Percentiles rank a stretch among this genome's conserved stretches.
phyloP scores from a whole-genome alignment of 2,329 filamentous ascomycete genomes.

The Colletotrichum liriopes region DNA sequence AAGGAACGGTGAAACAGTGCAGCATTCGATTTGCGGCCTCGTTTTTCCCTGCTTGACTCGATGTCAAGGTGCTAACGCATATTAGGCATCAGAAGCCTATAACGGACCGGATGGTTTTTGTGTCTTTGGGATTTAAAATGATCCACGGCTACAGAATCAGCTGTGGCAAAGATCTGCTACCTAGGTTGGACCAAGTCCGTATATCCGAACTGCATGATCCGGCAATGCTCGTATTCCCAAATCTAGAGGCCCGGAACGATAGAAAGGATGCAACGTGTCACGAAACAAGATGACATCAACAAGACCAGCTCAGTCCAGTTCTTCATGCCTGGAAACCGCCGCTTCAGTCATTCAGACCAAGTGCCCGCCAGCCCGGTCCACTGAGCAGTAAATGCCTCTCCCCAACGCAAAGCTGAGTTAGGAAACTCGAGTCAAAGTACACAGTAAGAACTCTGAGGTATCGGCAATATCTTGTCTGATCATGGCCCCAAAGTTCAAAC shows the following conservation, averaged over 20 bases:
- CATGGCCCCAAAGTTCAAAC: slow-evolving; percentile 28
- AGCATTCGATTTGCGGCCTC: neutral
- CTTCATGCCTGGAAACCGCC: neutral
- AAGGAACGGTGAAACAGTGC: neutral
- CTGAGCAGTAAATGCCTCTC: slow-evolving; percentile 26
- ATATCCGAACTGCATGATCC: neutral
- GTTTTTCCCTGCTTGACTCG: neutral
- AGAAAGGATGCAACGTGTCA: slow-evolving; percentile 5
- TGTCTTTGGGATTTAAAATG: neutral
- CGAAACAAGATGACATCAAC: slow-evolving; percentile 10
- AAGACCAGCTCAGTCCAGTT: slow-evolving; percentile 11
- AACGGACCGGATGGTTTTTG: neutral
- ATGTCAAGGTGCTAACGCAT: neutral
- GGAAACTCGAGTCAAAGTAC: slow-evolving; percentile 7
- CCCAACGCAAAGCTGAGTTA: neutral
- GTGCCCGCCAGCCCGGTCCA: neutral
- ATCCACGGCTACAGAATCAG: neutral
- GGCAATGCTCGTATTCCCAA: neutral
- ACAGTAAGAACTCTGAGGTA: slow-evolving; percentile 21
- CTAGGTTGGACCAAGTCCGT: neutral
- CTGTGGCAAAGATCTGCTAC: neutral
- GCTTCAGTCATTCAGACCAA: neutral
- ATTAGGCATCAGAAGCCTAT: neutral
- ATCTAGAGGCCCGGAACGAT: neutral
- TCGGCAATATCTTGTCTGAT: slow-evolving; percentile 26